Evolutionary conservation across 129 eudicot genomes (phyloP), one percentile per base, ranked within the genome.

Genomic region (Saussurea involucrata): DNA sequence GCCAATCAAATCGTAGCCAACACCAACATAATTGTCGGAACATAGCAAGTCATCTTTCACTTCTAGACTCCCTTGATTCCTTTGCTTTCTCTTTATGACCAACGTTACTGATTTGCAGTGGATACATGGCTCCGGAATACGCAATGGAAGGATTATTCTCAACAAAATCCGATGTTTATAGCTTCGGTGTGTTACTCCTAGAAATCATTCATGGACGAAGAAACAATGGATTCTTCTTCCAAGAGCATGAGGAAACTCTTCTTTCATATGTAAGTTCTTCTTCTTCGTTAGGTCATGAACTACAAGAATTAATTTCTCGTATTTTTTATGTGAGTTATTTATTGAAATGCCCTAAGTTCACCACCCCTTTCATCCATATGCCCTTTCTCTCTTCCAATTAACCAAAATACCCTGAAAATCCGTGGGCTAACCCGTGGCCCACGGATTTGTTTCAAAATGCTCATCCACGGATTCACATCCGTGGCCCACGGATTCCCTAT

Each of bases 11-110:
- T 25, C 7, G 66, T 63, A 66, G 83, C 78, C 17, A 72, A 66
- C n/a, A 86, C 89, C 6, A 57, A 72, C 27, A 36, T 72, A 72
- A 31, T 86, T 18, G 77, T 76, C 20, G 82, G 84, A 73, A 86
- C 86, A 33, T 67, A 22, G 84, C 75, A 86, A 68, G 82, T 75
- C 68, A 63, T 63, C 18, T 63, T 24, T 63, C 33, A 24, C 18
- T 63, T 63, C 68, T 63, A 10, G n/a, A 63, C 2, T 10, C 3
- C 13, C 9, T 63, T 15, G 5, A 63, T 63, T 24, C 15, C 68
- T 22, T 63, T 63, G n/a, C 13, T 24, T 63, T 25, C 33, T 9
- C 0, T 63, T 63, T 63, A 63, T 24, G n/a, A 63, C 33, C 34
- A 25, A 63, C 2, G 34, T 25, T 63, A 9, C 68, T 63, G 2